A percentile compares a stretch with the other conserved stretches of the same genome.
These are phyloP conservation scores for Sporopachydermia lactativora DNA, from an alignment of 805 yeast genomes.

Conservation along the genomic window DNA sequence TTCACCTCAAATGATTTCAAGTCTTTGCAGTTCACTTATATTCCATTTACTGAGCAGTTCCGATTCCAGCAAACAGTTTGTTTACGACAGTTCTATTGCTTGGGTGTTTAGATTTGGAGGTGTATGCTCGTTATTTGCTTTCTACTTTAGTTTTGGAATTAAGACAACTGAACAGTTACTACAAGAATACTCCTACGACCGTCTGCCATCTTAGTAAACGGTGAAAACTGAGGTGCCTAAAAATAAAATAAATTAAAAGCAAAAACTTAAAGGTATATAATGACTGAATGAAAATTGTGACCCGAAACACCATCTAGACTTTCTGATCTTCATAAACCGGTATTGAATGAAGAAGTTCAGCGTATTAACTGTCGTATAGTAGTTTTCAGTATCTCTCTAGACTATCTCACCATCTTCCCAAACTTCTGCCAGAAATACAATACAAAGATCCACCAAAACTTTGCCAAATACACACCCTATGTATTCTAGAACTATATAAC, in stretches of 20 bases:
- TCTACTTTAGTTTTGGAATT: slow-evolving; percentile 26
- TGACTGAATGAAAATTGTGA: no score
- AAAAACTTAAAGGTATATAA: no score
- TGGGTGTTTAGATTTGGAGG: slow-evolving; percentile 51
- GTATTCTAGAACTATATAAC: no score
- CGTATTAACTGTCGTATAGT: no score
- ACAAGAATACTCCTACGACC: slow-evolving; percentile 13
- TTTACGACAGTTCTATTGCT: slow-evolving; percentile 25
- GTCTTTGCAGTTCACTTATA: slow-evolving; percentile 31
- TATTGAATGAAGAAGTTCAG: no score
- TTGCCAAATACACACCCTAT: no score
- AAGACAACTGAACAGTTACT: slow-evolving; percentile 25
- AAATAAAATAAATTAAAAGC: not conserved
- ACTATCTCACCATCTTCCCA: no score
- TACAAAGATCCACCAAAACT: no score
- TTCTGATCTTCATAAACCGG: no score
- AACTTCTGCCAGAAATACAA: no score
- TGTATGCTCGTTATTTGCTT: slow-evolving; percentile 32
- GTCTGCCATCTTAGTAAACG: not conserved
- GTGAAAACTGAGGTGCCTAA: not conserved
- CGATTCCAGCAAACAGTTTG: slow-evolving; percentile 17
- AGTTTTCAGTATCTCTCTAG: no score
- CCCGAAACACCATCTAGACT: no score
- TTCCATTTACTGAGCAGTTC: slow-evolving; percentile 17
- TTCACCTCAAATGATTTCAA: slow-evolving; percentile 40